Evolutionary conservation across 345 rosid genomes (phyloP), one percentile per base, ranked within the genome.

Genomic region (Angophora floribunda): DNA sequence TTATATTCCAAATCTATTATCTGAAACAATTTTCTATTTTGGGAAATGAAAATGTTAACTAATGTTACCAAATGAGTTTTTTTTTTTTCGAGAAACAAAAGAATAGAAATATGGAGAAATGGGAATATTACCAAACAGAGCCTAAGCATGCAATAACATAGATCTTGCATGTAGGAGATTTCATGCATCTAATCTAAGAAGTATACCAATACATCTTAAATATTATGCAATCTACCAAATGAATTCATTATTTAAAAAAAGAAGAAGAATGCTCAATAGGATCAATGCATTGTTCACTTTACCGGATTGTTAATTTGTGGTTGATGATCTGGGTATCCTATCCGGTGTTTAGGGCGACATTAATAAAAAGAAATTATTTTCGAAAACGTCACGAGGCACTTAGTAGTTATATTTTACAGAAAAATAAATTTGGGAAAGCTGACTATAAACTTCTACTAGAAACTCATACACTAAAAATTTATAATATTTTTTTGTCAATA

Each of bases 291-390:
- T 36, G 7, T 70, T 36, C 80, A 70, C 13, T 9, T 32, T 19
- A 2, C 10, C 0, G 9, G 10, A 9, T 24, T 17, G 7, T 36
- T 36, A 70, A 3, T 9, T 36, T 70, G 6, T 24, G 22, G 36
- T 17, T 1, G 19, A 14, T 63, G 9, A 2, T 63, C 7, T 0
- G 19, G 4, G 15, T 63, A n/a, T 63, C 1, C 8, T 14, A 63
- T 63, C 16, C 13, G 12, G 28, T 61, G 4, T 57, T 57, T 57
- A 13, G 14, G 7, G 7, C 5, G 16, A 61, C 26, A 61, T 12
- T 26, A 26, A 12, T 61, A 61, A 61, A 61, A 57, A 22, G 4
- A 22, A 9, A 4, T 22, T 17, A 70, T 70, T 47, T 19, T 70
- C 4, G 7, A 63, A 2, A 63, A 19, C 21, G 5, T 4, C 75